Percentiles rank a stretch among this genome's conserved stretches.
phyloP scores from a whole-genome alignment of 2,329 filamentous ascomycete species.

The Penicillium sp. region DNA sequence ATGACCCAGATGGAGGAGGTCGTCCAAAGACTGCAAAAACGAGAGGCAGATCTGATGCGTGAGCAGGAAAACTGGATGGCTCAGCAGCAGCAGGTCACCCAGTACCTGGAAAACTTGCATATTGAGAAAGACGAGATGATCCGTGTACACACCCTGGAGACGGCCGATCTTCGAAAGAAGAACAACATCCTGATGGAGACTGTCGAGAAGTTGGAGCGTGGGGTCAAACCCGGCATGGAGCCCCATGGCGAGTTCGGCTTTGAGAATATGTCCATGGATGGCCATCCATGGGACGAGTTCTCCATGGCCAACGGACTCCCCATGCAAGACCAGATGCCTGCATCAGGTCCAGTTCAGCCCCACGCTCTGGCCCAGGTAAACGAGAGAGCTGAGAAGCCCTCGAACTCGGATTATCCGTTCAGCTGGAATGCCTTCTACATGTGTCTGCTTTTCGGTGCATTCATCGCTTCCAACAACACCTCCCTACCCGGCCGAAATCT shows the following conservation, averaged over 20 bases:
- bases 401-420: constrained; percentile 68
- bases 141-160: constrained; percentile 83
- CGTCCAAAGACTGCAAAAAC: constrained; percentile 65
- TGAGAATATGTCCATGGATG: constrained; percentile 78
- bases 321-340: constrained; percentile 41
- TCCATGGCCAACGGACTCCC: constrained; percentile 68
- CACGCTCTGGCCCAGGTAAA: constrained; percentile 46
- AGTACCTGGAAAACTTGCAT: constrained; percentile 73
- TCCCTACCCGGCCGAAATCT: constrained; percentile 60
- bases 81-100: constrained; percentile 72
- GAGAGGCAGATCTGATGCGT: constrained; percentile 51
- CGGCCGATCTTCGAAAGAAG: constrained; percentile 88
- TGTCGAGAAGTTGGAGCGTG: constrained; percentile 50
- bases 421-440: constrained; percentile 74
- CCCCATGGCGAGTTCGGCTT: constrained; percentile 76
- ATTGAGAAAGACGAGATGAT: constrained; percentile 92
- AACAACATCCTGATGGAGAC: constrained; percentile 75
- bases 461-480: constrained; percentile 84
- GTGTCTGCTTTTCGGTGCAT: constrained; percentile 94
- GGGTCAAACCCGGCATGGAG: constrained; percentile 42
- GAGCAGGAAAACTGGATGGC: constrained; percentile 66
- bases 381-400: constrained; percentile 34
- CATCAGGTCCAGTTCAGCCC: constrained; percentile 14
- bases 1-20: constrained; percentile 79
- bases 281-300: constrained; percentile 75